A percentile compares a stretch with the other conserved stretches of the same genome.
phyloP scores from a whole-genome alignment of 176 grass and related monocot species.

The Oryza glumipatula region DNA sequence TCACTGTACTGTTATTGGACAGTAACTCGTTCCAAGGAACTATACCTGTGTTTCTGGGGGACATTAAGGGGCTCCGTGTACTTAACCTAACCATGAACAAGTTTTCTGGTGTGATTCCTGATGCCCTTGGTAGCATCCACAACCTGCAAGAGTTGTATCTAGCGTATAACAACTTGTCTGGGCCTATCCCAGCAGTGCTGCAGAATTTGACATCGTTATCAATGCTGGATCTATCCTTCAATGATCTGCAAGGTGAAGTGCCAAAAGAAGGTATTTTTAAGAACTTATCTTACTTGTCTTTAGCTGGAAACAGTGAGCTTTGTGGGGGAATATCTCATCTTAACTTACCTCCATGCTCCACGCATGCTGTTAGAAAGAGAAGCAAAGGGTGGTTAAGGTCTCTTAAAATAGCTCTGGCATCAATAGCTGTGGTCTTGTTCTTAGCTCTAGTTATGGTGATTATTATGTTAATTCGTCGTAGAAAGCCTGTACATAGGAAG shows the following conservation, averaged over 20 bases:
- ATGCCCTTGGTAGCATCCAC: constrained; percentile 4
- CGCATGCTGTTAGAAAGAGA: background rate
- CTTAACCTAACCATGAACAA: constrained; percentile 48
- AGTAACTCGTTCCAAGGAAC: constrained; percentile 47
- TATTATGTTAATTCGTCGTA: background rate
- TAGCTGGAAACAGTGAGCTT: constrained; percentile 39
- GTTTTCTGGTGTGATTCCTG: constrained; percentile 24
- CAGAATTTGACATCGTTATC: constrained; percentile 33
- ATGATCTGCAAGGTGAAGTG: constrained; percentile 53
- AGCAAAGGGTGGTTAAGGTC: background rate
- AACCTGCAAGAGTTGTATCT: constrained; percentile 31
- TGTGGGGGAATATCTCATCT: constrained; percentile 47
- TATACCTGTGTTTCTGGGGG: constrained; percentile 37
- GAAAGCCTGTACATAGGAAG: background rate
- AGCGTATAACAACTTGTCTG: constrained; percentile 49
- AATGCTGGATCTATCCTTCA: constrained; percentile 51
- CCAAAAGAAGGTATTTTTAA: constrained; percentile 46
- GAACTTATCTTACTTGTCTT: constrained; percentile 29
- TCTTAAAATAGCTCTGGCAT: background rate
- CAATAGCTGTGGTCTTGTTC: background rate
- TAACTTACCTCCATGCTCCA: constrained; percentile 19
- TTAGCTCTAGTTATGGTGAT: background rate
- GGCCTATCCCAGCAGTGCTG: constrained; percentile 29
- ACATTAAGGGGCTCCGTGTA: constrained; percentile 23
- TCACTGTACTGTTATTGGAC: constrained; percentile 40